Evolutionary conservation across 2,329 filamentous ascomycete genomes (phyloP).

Genomic region (Malbranchea zuffiana): DNA sequence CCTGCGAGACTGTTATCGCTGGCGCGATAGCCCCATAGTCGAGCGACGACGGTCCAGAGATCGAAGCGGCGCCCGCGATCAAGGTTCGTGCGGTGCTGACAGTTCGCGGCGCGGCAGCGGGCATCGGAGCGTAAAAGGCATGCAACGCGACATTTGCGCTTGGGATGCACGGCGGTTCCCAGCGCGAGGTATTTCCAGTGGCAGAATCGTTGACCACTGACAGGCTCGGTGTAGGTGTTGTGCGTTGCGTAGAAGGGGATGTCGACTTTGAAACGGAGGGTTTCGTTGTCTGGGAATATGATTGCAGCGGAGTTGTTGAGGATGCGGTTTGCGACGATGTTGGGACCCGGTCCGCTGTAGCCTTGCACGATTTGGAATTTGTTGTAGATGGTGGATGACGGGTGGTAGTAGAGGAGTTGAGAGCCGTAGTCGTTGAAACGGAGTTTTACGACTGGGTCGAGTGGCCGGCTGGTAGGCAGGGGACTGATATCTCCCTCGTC

Average conservation of each 20-base stretch:
- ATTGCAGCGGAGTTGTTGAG: slow-evolving; percentile 7
- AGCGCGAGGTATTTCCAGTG: slow-evolving; percentile 33
- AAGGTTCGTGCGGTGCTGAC: slow-evolving; percentile 27
- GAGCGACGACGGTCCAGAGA: slow-evolving; percentile 28
- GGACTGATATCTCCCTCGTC: background rate
- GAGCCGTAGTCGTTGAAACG: slow-evolving; percentile 28
- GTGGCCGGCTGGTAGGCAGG: background rate
- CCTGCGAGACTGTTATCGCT: slow-evolving; percentile 26
- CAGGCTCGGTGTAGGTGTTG: slow-evolving; percentile 12
- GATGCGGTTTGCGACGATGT: slow-evolving; percentile 16
- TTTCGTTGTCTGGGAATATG: slow-evolving; percentile 2
- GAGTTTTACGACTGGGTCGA: slow-evolving; percentile 21
- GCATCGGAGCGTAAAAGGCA: slow-evolving; percentile 30
- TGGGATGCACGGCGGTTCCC: slow-evolving; percentile 27
- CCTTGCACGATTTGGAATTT: slow-evolving; percentile 24
- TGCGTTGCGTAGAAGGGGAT: slow-evolving; percentile 34
- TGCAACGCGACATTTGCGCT: slow-evolving; percentile 23
- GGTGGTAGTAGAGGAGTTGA: slow-evolving; percentile 29
- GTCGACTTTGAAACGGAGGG: slow-evolving; percentile 27
- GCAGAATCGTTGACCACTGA: slow-evolving; percentile 18
- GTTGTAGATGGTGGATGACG: slow-evolving; percentile 26
- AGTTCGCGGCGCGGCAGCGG: slow-evolving; percentile 19
- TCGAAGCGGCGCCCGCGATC: slow-evolving; percentile 32
- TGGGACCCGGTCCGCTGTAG: slow-evolving; percentile 8
- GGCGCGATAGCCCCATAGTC: slow-evolving; percentile 27